Percentiles rank a stretch among this genome's conserved stretches.
Evolutionary conservation across 805 yeast genomes (phyloP).

Genomic region (Lachancea sp.): DNA sequence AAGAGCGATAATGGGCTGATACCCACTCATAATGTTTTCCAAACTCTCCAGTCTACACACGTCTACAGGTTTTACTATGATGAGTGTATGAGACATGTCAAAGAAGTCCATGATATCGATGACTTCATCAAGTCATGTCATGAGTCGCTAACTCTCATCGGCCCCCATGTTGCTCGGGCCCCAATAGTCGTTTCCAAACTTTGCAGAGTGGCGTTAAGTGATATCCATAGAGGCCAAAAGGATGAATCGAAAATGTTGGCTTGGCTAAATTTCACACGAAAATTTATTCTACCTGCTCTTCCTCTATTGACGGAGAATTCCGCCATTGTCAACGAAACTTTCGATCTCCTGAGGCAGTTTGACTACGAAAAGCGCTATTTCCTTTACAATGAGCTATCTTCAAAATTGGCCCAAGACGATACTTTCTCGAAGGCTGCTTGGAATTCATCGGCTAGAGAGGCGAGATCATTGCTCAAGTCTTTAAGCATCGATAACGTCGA

Average conservation of each 20-base stretch:
- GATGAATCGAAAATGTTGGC: slow-evolving; percentile 18
- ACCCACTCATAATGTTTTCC: not conserved
- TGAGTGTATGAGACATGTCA: slow-evolving; percentile 43
- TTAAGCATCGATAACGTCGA: slow-evolving; percentile 73
- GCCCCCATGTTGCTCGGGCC: slow-evolving; percentile 47
- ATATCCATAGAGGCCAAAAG: slow-evolving; percentile 24
- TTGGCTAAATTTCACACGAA: slow-evolving; percentile 61
- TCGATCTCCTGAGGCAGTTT: slow-evolving; percentile 44
- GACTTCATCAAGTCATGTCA: slow-evolving; percentile 45
- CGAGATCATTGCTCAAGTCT: slow-evolving; percentile 72
- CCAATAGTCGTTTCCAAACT: slow-evolving; percentile 48
- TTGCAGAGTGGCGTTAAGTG: slow-evolving; percentile 49
- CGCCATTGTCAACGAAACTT: slow-evolving; percentile 55
- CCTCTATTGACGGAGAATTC: slow-evolving; percentile 50
- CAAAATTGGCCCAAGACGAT: slow-evolving; percentile 49
- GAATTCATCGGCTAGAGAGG: slow-evolving; percentile 66
- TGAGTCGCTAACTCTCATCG: slow-evolving; percentile 47
- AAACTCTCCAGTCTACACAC: slow-evolving; percentile 5
- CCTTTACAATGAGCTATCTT: slow-evolving; percentile 72
- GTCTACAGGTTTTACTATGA: slow-evolving; percentile 38
- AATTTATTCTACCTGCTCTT: slow-evolving; percentile 59
- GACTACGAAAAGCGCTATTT: slow-evolving; percentile 62
- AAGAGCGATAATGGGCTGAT: not conserved
- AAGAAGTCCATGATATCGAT: slow-evolving; percentile 33
- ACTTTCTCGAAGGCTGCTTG: slow-evolving; percentile 52